Evolutionary conservation across 176 grass and related monocot genomes (phyloP).

Genomic region (Tillandsia fasciculata): DNA sequence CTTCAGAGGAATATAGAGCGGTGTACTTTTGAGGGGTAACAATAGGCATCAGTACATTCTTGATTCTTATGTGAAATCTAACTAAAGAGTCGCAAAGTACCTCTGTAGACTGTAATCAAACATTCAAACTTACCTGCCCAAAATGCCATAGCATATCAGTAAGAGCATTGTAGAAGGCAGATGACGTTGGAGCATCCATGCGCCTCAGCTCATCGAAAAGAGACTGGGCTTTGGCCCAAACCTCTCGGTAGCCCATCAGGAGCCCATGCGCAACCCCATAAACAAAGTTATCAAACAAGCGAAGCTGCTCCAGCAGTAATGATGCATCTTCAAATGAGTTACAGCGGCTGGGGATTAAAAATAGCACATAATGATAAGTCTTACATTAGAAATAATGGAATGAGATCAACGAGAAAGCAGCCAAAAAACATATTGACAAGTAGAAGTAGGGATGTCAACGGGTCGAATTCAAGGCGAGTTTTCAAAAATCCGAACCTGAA

Average conservation of each 20-base stretch:
- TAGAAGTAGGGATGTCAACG: neutral
- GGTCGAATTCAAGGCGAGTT: neutral
- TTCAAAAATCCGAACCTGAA: no score
- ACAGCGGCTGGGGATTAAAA: conserved; percentile 68
- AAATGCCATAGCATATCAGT: conserved; percentile 99
- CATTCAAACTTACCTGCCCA: conserved; percentile 63
- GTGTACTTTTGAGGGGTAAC: no score
- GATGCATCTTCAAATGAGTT: conserved; percentile 94
- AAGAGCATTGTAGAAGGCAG: conserved; percentile 97
- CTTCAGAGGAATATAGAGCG: no score
- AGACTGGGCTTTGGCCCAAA: conserved; percentile 53
- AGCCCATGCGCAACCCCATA: conserved; percentile 90
- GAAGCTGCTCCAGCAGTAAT: conserved; percentile 87
- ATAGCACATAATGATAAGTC: conserved; percentile 12
- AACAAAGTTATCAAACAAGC: conserved; percentile 87
- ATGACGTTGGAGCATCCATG: conserved; percentile 89
- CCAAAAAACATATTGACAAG: neutral
- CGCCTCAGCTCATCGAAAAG: conserved; percentile 73
- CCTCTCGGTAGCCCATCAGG: conserved; percentile 72
- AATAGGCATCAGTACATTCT: neutral
- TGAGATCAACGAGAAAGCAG: neutral
- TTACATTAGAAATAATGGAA: neutral
- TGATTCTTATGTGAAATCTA: neutral
- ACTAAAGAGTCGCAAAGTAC: neutral
- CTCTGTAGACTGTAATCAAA: neutral